Evolutionary conservation across 495 filamentous ascomycete species (phyloP), one percentile per base, ranked within the genome.

Genomic region (Talaromyces trachyspermus): DNA sequence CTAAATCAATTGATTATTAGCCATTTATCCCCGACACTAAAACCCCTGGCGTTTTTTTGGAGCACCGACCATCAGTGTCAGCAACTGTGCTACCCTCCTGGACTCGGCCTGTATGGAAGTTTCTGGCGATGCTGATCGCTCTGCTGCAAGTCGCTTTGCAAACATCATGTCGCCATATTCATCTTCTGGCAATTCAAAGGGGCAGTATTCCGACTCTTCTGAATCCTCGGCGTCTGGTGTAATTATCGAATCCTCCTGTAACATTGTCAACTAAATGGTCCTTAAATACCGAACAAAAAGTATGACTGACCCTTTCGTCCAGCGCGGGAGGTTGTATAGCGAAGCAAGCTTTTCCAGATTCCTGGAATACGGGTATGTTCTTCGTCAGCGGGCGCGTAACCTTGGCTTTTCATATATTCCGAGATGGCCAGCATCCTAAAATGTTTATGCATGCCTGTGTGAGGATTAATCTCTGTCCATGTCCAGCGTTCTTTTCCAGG

Each of bases 381-480:
- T 44, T 80, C 75, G 12, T 68, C 60, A 0, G 62, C 54, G 1
- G 82, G 78, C 49, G 84, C 81, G 64, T 89, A 88, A 48, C 89
- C 90, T 61, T 95, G 88, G 54, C 85, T 88, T 51, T 84, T 83
- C 50, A 98, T 75, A 56, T 86, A 81, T 48, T 92, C 81, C 12
- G 86, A 84, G 25, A 98, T 89, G 3, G 88, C 81, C 48, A 96
- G 81, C 72, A 97, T 91, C 18, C 88, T 87, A 62, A 98, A 97
- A 66, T 97, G 90, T 65, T 94, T 97, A 70, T 98, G 91, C 72
- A 98, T 83, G 41, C 91, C 91, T 95, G 26, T 12, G 9, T 23
- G 36, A 49, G 19, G 43, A 49, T 50, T 43, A 51, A 54, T 35
- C 40, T 51, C 40, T 38, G 30, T n/a, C 19, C 19, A 37, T n/a